Conservation (phyloP, 352 stramenopile genomes). For the Pythium aristosporum region DNA sequence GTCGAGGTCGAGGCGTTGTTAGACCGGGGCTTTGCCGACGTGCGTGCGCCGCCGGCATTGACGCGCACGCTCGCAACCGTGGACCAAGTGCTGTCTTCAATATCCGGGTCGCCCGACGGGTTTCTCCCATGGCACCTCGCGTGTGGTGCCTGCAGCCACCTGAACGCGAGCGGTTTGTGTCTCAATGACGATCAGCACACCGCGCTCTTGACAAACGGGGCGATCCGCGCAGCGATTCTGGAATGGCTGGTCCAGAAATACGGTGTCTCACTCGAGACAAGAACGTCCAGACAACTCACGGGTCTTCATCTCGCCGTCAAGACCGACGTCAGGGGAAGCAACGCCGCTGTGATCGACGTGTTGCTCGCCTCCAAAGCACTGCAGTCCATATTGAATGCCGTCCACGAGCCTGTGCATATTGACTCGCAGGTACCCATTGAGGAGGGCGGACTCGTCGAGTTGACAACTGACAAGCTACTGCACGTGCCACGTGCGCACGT, state of each 20-base stretch:
- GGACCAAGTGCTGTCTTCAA: constrained; percentile 33
- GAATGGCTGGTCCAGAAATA: constrained; percentile 34
- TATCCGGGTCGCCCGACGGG: constrained; percentile 17
- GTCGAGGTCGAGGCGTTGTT: constrained; percentile 62
- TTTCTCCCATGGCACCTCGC: constrained; percentile 66
- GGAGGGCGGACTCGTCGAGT: constrained; percentile 28
- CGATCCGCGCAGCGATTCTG: constrained; percentile 40
- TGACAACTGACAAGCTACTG: constrained; percentile 22
- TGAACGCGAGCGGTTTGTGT: constrained; percentile 31
- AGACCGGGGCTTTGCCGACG: constrained; percentile 36
- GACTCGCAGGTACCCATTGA: constrained; percentile 39
- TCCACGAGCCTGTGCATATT: constrained; percentile 58
- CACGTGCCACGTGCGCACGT: constrained; percentile 37
- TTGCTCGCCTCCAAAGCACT: constrained; percentile 30
- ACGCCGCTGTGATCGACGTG: constrained; percentile 47
- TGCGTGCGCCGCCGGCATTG: constrained; percentile 37
- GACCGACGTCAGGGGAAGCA: constrained; percentile 46
- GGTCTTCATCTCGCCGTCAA: constrained; percentile 28
- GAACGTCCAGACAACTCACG: constrained; percentile 28
- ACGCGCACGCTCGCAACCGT: constrained; percentile 33
- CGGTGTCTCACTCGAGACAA: constrained; percentile 33
- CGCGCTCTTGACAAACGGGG: constrained; percentile 40
- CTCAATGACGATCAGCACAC: constrained; percentile 51
- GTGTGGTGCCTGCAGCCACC: constrained; percentile 50
- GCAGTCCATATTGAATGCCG: constrained; percentile 39